phyloP scores from a whole-genome alignment of 2,329 filamentous ascomycete species.

The Colletotrichum paranaense region DNA sequence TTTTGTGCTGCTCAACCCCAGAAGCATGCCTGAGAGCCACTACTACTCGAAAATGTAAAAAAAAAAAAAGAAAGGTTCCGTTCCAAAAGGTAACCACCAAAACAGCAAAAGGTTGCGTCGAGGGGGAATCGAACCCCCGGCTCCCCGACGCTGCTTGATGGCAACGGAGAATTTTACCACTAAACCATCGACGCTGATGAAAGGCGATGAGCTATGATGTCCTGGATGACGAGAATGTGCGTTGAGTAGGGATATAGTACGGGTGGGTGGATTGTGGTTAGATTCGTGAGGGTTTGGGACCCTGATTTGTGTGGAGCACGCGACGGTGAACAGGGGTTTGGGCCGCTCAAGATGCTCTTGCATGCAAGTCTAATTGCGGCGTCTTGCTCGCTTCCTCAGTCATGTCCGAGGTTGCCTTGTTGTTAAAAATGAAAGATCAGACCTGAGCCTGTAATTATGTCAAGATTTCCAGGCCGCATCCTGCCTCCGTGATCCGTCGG shows the following conservation, averaged over 20 bases:
- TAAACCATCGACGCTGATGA: neutral
- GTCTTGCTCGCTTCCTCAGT: no score
- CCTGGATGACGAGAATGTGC: rapidly evolving
- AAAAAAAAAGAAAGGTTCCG: neutral
- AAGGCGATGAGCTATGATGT: neutral
- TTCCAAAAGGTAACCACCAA: neutral
- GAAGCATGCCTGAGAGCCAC: no score
- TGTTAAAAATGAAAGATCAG: no score
- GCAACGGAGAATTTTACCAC: constrained; percentile 20
- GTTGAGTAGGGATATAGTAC: rapidly evolving
- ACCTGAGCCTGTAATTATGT: no score
- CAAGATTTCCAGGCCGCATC: no score
- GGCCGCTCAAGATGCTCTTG: neutral
- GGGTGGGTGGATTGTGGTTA: neutral
- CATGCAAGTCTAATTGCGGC: no score
- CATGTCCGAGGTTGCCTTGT: no score
- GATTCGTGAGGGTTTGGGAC: neutral
- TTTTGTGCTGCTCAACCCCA: no score
- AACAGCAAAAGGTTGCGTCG: neutral
- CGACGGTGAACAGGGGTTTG: neutral
- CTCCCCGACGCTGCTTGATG: constrained; percentile 14
- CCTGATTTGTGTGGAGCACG: neutral
- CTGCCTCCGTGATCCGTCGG: no score
- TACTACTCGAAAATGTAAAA: neutral
- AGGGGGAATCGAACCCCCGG: constrained; percentile 20